phyloP scores from a whole-genome alignment of 2,329 filamentous ascomycete species.

The Mollisia scopiformis region DNA sequence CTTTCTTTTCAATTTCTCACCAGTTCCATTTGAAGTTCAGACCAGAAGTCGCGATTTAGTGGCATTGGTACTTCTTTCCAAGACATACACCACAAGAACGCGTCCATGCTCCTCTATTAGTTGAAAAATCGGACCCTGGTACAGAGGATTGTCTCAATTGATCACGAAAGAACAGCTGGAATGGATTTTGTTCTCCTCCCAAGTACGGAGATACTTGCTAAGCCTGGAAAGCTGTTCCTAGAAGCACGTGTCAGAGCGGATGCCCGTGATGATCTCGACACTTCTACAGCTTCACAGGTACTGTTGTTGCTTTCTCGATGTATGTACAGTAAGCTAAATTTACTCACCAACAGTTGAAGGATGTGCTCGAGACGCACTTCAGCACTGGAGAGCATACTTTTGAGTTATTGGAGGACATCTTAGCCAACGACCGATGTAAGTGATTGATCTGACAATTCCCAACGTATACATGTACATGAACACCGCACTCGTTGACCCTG shows the following conservation, averaged over 20 bases:
- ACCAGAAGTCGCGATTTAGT: too few relatives aligned
- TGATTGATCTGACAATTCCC: background rate
- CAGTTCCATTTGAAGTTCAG: too few relatives aligned
- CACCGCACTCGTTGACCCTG: too few relatives aligned
- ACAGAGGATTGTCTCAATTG: too few relatives aligned
- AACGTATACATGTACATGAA: background rate
- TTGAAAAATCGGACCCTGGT: too few relatives aligned
- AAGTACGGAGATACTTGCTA: background rate
- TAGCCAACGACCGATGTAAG: constrained; percentile 20
- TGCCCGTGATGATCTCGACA: background rate
- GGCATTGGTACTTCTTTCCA: too few relatives aligned
- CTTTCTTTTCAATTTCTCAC: too few relatives aligned
- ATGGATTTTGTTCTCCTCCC: background rate
- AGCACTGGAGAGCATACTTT: constrained; percentile 12
- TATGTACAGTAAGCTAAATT: background rate
- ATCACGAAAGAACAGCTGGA: too few relatives aligned
- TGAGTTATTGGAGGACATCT: constrained; percentile 23
- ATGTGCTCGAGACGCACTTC: constrained; percentile 17
- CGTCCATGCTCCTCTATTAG: too few relatives aligned
- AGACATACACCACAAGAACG: too few relatives aligned
- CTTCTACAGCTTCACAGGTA: background rate
- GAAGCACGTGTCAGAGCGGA: constrained; percentile 19
- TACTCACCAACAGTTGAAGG: background rate
- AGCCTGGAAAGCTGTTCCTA: constrained; percentile 20
- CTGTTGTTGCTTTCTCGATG: background rate